Conservation (phyloP, 2,329 filamentous ascomycete species). For the Coniochaeta hoffmannii region DNA sequence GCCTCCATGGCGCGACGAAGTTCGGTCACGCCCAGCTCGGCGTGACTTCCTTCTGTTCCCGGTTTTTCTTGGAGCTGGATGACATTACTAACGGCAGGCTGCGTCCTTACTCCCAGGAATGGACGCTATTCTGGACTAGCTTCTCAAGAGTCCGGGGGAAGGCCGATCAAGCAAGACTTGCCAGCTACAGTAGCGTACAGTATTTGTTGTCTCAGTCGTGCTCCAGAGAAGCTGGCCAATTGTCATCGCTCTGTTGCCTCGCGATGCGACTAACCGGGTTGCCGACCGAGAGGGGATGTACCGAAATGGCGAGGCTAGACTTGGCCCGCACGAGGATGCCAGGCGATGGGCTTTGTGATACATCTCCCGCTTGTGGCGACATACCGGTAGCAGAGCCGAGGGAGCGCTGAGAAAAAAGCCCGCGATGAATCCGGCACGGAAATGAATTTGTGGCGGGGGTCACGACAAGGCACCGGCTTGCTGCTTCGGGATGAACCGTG, state of each 20-base stretch:
- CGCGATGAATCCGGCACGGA: neutral
- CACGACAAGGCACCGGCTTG: neutral
- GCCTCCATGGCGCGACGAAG: neutral
- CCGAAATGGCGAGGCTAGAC: neutral
- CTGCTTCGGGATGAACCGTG: neutral
- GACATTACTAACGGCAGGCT: neutral
- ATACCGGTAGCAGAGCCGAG: neutral
- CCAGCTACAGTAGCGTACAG: too few relatives aligned
- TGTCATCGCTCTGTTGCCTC: neutral
- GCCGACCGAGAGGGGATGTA: neutral
- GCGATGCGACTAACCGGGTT: neutral
- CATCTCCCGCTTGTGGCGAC: neutral
- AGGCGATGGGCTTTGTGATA: neutral
- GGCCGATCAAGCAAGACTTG: too few relatives aligned
- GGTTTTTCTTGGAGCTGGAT: neutral
- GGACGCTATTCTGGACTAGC: neutral
- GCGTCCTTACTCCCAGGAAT: neutral
- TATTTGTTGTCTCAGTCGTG: neutral
- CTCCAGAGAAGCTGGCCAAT: neutral
- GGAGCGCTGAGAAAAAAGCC: neutral
- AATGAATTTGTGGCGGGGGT: neutral
- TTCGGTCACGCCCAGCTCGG: neutral
- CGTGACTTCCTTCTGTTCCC: neutral
- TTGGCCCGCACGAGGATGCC: neutral
- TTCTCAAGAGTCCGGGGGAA: neutral